Base-by-base conservation (phyloP, 2,329 filamentous ascomycete genomes). In the Fusarium beomiforme region DNA sequence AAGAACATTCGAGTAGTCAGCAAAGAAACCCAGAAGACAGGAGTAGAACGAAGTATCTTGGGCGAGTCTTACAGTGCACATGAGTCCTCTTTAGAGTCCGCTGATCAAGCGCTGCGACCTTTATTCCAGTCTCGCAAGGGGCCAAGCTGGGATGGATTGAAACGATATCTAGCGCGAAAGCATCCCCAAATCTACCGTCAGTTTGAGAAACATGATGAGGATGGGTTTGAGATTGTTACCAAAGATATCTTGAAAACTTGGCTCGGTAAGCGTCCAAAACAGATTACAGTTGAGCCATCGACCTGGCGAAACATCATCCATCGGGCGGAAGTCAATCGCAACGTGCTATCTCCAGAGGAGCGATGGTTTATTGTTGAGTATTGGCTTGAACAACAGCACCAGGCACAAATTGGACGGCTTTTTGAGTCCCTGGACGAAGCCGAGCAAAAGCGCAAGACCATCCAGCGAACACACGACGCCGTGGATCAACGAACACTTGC, bases 401-500 rank as follows among this genome's bases (percentile, higher is more conserved):
- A 67, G 8, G 9, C 14, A 1, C 63, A 67, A 24, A 13, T 33
- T 1, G 42, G 41, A 1, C 31, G 58, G 7, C 37, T 70, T 13
- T 64, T 43, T 4, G 54, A 59, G 42, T 42, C 54, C 1, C 29
- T 59, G 3, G 56, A 65, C 11, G 59, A 68, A 9, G 39, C 21
- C 5, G 60, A 69, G 3, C 8, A n/a, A 4, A 46, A 37, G 6
- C 51, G 33, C 1, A 16, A 51, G 4, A 43, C 36, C 3, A 54
- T 55, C 2, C n/a, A 49, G 7, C 23, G 14, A 23, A 46, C 78
- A 33, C 63, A 70, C 16, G 71, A 76, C 2, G 81, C 82, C 5
- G 69, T 82, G 5, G 75, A 81, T 31, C 68, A 79, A 3, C 79
- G 81, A 17, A 78, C 76, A 8, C 76, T 85, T 1, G 31, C 68